Conservation (phyloP, 495 filamentous ascomycete species). For the Penicillium egyptiacum region DNA sequence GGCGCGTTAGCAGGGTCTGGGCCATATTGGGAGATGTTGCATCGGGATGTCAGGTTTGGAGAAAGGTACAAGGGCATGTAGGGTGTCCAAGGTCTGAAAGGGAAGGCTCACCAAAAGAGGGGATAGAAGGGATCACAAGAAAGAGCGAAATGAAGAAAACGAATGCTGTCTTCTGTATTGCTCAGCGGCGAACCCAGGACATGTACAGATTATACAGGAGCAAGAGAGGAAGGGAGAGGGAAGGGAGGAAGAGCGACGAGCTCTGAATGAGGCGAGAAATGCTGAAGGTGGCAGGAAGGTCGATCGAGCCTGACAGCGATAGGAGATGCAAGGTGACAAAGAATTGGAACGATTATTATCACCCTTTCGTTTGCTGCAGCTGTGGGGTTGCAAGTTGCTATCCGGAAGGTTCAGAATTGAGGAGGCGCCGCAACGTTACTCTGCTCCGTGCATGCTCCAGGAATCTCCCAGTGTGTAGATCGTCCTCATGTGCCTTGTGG, state of each 20-base stretch:
- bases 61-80: slow-evolving; percentile 2
- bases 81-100: slow-evolving; percentile 14
- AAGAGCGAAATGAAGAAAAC: slow-evolving; percentile 17
- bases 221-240: slow-evolving; percentile 29
- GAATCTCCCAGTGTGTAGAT: slow-evolving; percentile 48
- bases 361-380: slow-evolving; percentile 39
- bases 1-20: slow-evolving; percentile 21
- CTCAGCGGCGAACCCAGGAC: slow-evolving; percentile 29
- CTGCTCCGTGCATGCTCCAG: slow-evolving; percentile 53
- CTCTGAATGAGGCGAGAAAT: slow-evolving; percentile 28
- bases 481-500: slow-evolving; percentile 45
- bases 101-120: slow-evolving; percentile 33
- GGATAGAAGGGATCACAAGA: slow-evolving; percentile 20
- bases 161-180: slow-evolving; percentile 15
- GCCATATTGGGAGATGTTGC: not conserved
- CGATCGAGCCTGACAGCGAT: slow-evolving; percentile 17
- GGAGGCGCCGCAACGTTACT: slow-evolving; percentile 42
- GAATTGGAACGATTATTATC: slow-evolving; percentile 32
- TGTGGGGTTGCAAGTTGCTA: slow-evolving; percentile 26
- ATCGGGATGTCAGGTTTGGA: not conserved
- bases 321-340: slow-evolving; percentile 44
- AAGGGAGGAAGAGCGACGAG: slow-evolving; percentile 34
- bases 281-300: slow-evolving; percentile 23
- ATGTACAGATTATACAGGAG: slow-evolving; percentile 42
- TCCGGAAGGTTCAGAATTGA: slow-evolving; percentile 36